Conservation (phyloP, 768 basidiomycete species). For the Kwoniella heveanensis region DNA sequence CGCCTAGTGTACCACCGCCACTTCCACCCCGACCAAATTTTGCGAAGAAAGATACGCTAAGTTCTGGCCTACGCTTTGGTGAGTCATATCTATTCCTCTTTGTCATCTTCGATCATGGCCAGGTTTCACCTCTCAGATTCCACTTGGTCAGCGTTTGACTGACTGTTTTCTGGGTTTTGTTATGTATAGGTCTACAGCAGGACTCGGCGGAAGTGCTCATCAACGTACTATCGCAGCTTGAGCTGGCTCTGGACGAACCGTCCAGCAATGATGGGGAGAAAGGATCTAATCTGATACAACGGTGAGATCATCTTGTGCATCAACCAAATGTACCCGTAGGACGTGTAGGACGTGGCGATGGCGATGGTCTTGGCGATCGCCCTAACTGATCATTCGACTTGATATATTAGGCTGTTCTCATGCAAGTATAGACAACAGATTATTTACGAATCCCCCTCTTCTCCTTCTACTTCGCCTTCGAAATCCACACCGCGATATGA, state of each 20-base stretch:
- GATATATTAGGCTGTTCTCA: slow-evolving; percentile 80
- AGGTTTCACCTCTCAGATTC: too few species aligned
- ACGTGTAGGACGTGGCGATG: too few species aligned
- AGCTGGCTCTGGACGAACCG: slow-evolving; percentile 78
- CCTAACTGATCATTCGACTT: too few species aligned
- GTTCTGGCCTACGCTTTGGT: slow-evolving; percentile 44
- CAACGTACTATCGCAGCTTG: slow-evolving; percentile 98
- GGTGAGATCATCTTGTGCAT: slow-evolving; percentile 59
- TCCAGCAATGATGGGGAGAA: slow-evolving; percentile 57
- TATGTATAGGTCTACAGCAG: slow-evolving; percentile 76
- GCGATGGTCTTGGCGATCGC: too few species aligned
- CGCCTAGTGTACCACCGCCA: slow-evolving; percentile 35
- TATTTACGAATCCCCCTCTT: slow-evolving; percentile 33
- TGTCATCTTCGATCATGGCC: too few species aligned
- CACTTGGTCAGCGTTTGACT: too few species aligned
- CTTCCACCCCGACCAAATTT: slow-evolving; percentile 33
- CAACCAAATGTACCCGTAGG: too few species aligned
- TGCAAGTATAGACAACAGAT: slow-evolving; percentile 75
- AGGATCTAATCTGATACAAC: slow-evolving; percentile 77
- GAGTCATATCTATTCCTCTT: slow-evolving; percentile 14
- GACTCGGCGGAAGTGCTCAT: slow-evolving; percentile 99
- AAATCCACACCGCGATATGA: slow-evolving; percentile 10
- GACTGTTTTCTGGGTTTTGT: not conserved
- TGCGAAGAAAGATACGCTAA: slow-evolving; percentile 34
- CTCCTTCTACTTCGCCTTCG: slow-evolving; percentile 1